Evolutionary conservation across 352 stramenopile species (phyloP).

Genomic region (Pilasporangium apinafurcum): DNA sequence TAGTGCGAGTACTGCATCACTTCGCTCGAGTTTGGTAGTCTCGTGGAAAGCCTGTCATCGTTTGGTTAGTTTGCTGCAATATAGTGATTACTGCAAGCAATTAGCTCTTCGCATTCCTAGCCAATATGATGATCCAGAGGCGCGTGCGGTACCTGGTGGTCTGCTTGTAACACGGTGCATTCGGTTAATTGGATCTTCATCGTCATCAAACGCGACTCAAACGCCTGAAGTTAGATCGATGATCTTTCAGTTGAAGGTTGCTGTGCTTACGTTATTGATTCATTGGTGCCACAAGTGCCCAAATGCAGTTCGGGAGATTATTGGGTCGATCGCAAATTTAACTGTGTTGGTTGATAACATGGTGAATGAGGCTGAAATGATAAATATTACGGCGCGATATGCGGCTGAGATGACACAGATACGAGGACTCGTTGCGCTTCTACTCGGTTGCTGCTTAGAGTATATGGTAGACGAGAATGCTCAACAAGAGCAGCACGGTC

Average conservation of each 20-base stretch:
- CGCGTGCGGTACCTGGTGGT: slow-evolving; percentile 42
- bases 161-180: slow-evolving; percentile 63
- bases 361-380: slow-evolving; percentile 1
- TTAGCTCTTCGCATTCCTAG: slow-evolving; percentile 58
- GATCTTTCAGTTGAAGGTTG: slow-evolving; percentile 49
- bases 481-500: slow-evolving; percentile 1
- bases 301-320: slow-evolving; percentile 49
- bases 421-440: slow-evolving; percentile 34
- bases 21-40: slow-evolving; percentile 19
- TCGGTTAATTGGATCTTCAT: slow-evolving; percentile 17
- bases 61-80: slow-evolving; percentile 30
- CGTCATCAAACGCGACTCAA: neutral
- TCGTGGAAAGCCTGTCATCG: slow-evolving; percentile 70
- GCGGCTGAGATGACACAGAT: slow-evolving; percentile 23
- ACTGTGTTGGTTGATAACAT: slow-evolving; percentile 43
- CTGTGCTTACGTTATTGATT: slow-evolving; percentile 44
- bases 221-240: slow-evolving; percentile 14
- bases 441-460: slow-evolving; percentile 56
- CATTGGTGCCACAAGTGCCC: slow-evolving; percentile 53
- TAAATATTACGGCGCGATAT: slow-evolving; percentile 2
- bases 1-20: slow-evolving; percentile 3
- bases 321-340: slow-evolving; percentile 50
- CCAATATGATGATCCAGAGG: slow-evolving; percentile 31
- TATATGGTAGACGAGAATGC: slow-evolving; percentile 19
- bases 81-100: slow-evolving; percentile 62